phyloP scores from a whole-genome alignment of 1,284 basidiomycete species.

The Microbotryomycetes sp. region DNA sequence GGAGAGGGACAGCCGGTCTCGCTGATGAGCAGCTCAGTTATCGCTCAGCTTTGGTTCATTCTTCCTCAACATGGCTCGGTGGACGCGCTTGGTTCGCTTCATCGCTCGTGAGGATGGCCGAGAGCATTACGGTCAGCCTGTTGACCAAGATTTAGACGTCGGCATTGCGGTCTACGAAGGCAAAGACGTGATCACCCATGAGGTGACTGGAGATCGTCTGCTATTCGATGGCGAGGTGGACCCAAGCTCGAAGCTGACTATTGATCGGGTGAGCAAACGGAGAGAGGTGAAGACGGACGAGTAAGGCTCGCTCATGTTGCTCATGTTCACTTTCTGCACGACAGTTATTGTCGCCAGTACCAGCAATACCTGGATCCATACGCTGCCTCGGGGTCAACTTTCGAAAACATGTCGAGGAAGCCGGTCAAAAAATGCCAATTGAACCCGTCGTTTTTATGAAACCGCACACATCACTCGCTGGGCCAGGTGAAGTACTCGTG shows the following conservation, averaged over 20 bases:
- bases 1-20: neutral
- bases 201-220: neutral
- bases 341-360: constrained; percentile 14
- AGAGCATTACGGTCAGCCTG: constrained; percentile 39
- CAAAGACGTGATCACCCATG: constrained; percentile 17
- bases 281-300: neutral
- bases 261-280: neutral
- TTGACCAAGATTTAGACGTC: constrained; percentile 43
- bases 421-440: constrained; percentile 28
- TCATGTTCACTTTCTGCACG: no score
- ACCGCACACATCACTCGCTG: constrained; percentile 31
- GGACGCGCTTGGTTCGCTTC: constrained; percentile 38
- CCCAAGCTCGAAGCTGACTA: neutral
- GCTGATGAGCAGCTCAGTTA: neutral
- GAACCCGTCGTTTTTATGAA: constrained; percentile 38
- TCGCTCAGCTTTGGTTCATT: neutral
- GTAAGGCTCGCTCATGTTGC: neutral
- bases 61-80: constrained; percentile 15
- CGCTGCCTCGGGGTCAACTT: constrained; percentile 23
- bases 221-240: constrained; percentile 22
- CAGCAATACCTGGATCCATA: constrained; percentile 24
- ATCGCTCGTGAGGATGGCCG: constrained; percentile 26
- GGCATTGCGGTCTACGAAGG: constrained; percentile 41
- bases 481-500: constrained; percentile 22
- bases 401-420: constrained; percentile 41